Percentiles rank a stretch among this genome's conserved stretches.
phyloP scores from a whole-genome alignment of 2,329 filamentous ascomycete genomes.

The Hypoxylon sp. region DNA sequence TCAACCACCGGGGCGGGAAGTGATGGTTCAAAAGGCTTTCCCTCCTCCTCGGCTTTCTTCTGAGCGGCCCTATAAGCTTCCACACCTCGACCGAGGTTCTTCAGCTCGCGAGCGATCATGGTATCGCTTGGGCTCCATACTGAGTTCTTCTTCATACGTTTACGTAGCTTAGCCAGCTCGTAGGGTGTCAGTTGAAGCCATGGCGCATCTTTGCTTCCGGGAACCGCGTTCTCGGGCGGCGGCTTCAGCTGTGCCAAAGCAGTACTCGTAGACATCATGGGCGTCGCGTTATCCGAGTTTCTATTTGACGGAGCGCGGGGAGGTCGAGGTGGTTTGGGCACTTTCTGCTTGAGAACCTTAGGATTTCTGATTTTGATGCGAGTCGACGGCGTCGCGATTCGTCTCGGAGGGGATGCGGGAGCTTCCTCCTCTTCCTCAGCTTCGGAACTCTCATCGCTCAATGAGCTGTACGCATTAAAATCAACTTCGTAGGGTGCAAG shows the following conservation, averaged over 20 bases:
- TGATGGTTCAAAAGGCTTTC: conserved; percentile 67
- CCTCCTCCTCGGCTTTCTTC: conserved; percentile 73
- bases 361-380: conserved; percentile 63
- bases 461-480: conserved; percentile 68
- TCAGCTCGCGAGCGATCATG: conserved; percentile 85
- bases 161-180: conserved; percentile 76
- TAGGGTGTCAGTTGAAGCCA: conserved; percentile 75
- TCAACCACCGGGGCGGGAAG: conserved; percentile 59
- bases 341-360: conserved; percentile 60
- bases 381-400: conserved; percentile 54
- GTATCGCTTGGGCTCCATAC: conserved; percentile 87
- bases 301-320: conserved; percentile 48
- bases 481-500: conserved; percentile 74
- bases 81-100: conserved; percentile 74
- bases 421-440: conserved; percentile 57
- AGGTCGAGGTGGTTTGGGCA: conserved; percentile 48
- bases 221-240: conserved; percentile 68
- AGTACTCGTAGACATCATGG: conserved; percentile 56
- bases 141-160: conserved; percentile 92
- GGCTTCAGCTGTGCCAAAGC: conserved; percentile 62
- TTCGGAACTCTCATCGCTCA: conserved; percentile 63
- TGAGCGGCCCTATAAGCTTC: conserved; percentile 72
- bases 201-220: conserved; percentile 70
- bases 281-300: conserved; percentile 56
- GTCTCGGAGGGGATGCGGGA: conserved; percentile 54